Base-by-base conservation (phyloP, 805 yeast species). In the Candida sakaeoensis region DNA sequence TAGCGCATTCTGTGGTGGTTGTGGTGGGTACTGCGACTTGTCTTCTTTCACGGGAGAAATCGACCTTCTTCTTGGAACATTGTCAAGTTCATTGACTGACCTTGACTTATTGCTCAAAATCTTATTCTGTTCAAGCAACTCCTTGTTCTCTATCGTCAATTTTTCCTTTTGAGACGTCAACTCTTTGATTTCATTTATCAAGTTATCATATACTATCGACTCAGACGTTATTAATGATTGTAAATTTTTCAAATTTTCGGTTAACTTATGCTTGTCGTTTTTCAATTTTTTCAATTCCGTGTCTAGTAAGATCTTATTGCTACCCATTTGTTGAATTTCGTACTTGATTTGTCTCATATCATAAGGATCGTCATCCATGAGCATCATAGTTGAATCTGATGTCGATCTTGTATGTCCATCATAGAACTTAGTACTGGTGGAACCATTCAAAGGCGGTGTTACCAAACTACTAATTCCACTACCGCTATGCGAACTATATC, bases 131-230 rank as follows among this genome's bases (percentile, higher is more conserved):
- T 37, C 40, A 17, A 18, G n/a, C 27, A 55, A 49, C 14, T 39
- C 47, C 35, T 43, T 53, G 44, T 57, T 63, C 19, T 48, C 47
- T 14, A 60, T 63, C 30, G 44, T 18, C 15, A 87, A 58, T 13
- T 61, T 57, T 24, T 62, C 65, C 58, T 74, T 81, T 34, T 73
- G 72, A 0, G 50, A 44, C 22, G 61, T 69, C 45, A 88, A 61
- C 14, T 63, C 71, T 35, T 68, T 72, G 10, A 84, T 68, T 28
- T 83, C 88, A 31, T 61, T 65, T 15, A 63, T 42, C 25, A 82
- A 47, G 5, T 57, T 56, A 2, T 71, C 66, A 46, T 74, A 77
- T 1, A 67, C 60, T 1, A 66, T 54, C 26, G 68, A 65, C 44
- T 73, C 68, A 29, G 57, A 58, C 12, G 59, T 53, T 9, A 80